Base-by-base conservation (phyloP, 805 yeast genomes). In the Pichia membranifaciens region DNA sequence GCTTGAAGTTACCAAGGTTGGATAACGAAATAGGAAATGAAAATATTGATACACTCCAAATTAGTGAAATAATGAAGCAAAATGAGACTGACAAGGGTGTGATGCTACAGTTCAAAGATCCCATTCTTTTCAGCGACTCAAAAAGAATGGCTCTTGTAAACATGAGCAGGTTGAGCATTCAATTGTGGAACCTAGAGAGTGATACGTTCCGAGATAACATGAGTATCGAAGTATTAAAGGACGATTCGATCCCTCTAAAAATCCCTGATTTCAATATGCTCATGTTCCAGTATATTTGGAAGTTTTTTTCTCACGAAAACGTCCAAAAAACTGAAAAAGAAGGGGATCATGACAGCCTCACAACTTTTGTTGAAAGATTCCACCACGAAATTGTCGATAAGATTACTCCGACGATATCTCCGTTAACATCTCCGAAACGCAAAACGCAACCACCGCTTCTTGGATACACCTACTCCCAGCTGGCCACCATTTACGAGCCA, bases 201-300 rank as follows among this genome's bases (percentile, higher is more conserved):
- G 23, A 22, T n/a, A 15, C 20, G 4, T 32, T n/a, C 13, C 25
- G 31, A 8, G 60, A 55, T 31, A 35, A 37, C 3, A 17, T 59
- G 17, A 51, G 46, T 20, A 44, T 54, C 9, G 47, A 46, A n/a
- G 45, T 52, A 6, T 22, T 59, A 18, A 53, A 51, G 18, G 50
- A 54, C 42, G 47, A 53, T 12, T 46, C 41, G 13, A 52, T 62
- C 15, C 59, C 61, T 8, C 45, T 62, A n/a, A 59, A 61, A 41
- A 54, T 58, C 1, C 60, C 63, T 1, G 55, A 60, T 39, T 61
- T 61, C 21, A 52, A 55, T 18, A 50, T 57, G 20, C 41, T 61
- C 6, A 49, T 61, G 28, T 40, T 62, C 8, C 65, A 64, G 42
- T 42, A 54, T 7, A 51, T 51, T 29, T 56, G 65, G 59, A 52